Base-by-base conservation (phyloP, 176 grass and related monocot species). In the Paspalum vaginatum region DNA sequence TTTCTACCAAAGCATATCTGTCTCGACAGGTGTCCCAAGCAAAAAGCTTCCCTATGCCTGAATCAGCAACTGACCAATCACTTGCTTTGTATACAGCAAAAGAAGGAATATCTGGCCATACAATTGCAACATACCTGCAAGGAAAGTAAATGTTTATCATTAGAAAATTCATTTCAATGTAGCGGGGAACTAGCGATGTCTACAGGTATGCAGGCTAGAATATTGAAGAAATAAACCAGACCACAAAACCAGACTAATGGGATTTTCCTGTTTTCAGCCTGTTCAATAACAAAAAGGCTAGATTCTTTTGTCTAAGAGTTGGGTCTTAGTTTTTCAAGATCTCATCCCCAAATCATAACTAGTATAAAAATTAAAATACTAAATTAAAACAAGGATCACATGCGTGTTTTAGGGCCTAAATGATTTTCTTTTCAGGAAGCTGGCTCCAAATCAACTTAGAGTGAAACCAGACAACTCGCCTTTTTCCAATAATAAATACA, bases 31-130 rank as follows among this genome's bases (percentile, higher is more conserved):
- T 87, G 50, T 99, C 96, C 96, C 96, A 99, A 50, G 96, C 90
- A 73, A 99, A 99, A 48, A 99, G 90, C 76, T 88, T 99, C 53
- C 96, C 96, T 24, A 92, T 99, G 46, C 96, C 96, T 75, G 92
- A 91, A 87, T 99, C 96, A 61, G 93, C 92, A 70, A 93, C 92
- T 26, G 90, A 83, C 92, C 92, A 99, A 85, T 99, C 96, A 87
- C 84, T 94, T 84, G 88, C 92, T 84, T 95, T 99, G 85, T 95
- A 99, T 40, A 99, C 76, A 78, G 83, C 49, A 79, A 99, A 99
- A 32, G 96, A 95, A 77, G 96, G 96, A 71, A 99, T 93, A 80
- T 99, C 96, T 53, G 96, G 96, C 96, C 92, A 95, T 68, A 99
- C 85, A 73, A 88, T 74, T 81, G 96, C 84, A 84, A 99, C 92